Evolutionary conservation across 2,329 filamentous ascomycete species (phyloP), one percentile per base, ranked within the genome.

Genomic region (Colletotrichum simmondsii): DNA sequence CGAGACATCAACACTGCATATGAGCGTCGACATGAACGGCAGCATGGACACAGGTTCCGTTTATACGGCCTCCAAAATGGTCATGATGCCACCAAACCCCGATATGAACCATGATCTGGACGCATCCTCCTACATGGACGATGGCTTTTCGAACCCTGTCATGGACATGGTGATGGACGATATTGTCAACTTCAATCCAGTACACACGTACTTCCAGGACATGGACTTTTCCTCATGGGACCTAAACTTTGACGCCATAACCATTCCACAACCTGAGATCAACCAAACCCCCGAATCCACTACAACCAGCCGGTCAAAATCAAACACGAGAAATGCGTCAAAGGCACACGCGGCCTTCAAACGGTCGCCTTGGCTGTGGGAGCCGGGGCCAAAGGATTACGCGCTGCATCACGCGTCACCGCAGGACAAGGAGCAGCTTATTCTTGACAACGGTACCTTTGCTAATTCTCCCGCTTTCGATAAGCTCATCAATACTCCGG

Each of bases 281-380:
- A 76, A 75, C 8, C 77, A 77, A 19, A 80, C 78, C 65, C 78
- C 80, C 12, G 76, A 76, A n/a, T 77, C 79, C 3, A 77, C 76
- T 0, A 75, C 74, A 8, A 77, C 76, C 2, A 77, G 67, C 24
- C 65, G 75, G 5, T 76, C 77, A 7, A 79, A 75, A 28, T 62
- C 73, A 12, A 69, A 73, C 37, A 62, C 69, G 14, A 69, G 77
- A 10, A 79, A 81, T 65, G 76, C 77, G 8, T 78, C 77, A 5
- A 76, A 75, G 19, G 77, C 78, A 10, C 79, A 81, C 64, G 79
- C 78, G 46, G 80, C 80, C 28, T 81, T 81, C 73, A 80, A 80
- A 66, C 73, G 79, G 12, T 81, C 80, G 24, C 80, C 80, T 1
- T 81, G 80, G 80, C 77, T 81, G 6, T 81, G 80, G 80, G 79